phyloP scores from a whole-genome alignment of 2,329 filamentous ascomycete genomes.

The Elsinoe arachidis region DNA sequence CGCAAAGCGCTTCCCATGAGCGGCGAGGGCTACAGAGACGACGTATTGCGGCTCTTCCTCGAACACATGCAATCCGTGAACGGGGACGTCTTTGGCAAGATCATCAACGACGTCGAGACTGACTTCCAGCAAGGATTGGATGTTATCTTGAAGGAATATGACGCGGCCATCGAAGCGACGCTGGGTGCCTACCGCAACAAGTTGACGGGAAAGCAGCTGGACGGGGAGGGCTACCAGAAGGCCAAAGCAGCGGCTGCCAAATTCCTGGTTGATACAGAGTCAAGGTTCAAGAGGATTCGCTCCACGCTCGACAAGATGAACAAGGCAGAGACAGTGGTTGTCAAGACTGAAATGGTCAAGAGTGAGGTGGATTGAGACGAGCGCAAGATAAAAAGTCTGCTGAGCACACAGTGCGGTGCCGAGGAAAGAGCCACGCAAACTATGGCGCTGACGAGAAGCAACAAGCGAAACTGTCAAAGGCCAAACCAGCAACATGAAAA shows the following conservation, averaged over 20 bases:
- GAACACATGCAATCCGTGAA: neutral
- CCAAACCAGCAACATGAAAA: too few species aligned
- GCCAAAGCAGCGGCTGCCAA: neutral
- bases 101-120: neutral
- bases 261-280: neutral
- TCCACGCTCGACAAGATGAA: neutral
- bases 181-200: neutral
- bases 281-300: neutral
- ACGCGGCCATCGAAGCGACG: neutral
- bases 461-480: too few species aligned
- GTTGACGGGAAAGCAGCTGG: neutral
- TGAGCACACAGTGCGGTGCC: too few species aligned
- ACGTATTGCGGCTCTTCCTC: neutral
- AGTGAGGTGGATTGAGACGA: neutral
- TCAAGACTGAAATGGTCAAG: neutral
- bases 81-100: neutral
- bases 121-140: neutral
- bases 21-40: neutral
- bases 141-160: neutral
- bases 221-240: neutral
- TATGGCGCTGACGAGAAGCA: too few species aligned
- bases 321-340: neutral
- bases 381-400: too few species aligned
- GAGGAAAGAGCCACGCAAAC: too few species aligned
- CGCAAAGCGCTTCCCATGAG: neutral